Evolutionary conservation across 306 rosid species (phyloP).

Genomic region (Trichosanthes cucumerina): DNA sequence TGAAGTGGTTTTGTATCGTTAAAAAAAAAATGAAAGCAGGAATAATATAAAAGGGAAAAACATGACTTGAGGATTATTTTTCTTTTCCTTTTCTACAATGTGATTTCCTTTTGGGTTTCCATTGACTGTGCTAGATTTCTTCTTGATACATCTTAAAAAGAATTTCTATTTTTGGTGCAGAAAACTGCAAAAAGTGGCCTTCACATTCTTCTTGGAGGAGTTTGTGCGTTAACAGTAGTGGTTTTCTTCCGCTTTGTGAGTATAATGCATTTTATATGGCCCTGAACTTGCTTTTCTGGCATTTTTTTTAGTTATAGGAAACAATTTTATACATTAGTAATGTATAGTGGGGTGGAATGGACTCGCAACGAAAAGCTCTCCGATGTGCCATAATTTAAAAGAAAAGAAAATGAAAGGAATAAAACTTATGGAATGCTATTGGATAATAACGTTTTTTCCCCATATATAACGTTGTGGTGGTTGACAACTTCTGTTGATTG

Average conservation of each 20-base stretch:
- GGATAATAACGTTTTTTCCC: too few species aligned
- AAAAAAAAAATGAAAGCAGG: neutral
- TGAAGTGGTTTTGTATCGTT: neutral
- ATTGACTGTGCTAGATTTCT: neutral
- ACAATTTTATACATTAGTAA: neutral
- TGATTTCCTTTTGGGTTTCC: neutral
- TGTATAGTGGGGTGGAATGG: neutral
- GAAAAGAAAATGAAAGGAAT: neutral
- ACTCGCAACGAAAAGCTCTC: neutral
- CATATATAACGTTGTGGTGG: too few species aligned
- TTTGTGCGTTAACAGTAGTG: slow-evolving; percentile 92
- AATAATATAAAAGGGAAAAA: neutral
- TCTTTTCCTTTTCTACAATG: neutral
- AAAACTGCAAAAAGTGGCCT: slow-evolving; percentile 91
- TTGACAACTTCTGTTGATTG: too few species aligned
- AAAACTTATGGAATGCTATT: neutral
- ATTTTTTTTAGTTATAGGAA: neutral
- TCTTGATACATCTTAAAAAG: slow-evolving; percentile 1
- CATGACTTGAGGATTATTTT: neutral
- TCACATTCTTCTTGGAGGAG: slow-evolving; percentile 88
- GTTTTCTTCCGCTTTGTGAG: slow-evolving; percentile 96
- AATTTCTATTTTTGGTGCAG: slow-evolving; percentile 37
- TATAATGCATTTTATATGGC: slow-evolving; percentile 12
- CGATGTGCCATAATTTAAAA: neutral
- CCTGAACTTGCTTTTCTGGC: neutral